Evolutionary conservation across 495 filamentous ascomycete species (phyloP).

Genomic region (Friedmanniomyces simplex): DNA sequence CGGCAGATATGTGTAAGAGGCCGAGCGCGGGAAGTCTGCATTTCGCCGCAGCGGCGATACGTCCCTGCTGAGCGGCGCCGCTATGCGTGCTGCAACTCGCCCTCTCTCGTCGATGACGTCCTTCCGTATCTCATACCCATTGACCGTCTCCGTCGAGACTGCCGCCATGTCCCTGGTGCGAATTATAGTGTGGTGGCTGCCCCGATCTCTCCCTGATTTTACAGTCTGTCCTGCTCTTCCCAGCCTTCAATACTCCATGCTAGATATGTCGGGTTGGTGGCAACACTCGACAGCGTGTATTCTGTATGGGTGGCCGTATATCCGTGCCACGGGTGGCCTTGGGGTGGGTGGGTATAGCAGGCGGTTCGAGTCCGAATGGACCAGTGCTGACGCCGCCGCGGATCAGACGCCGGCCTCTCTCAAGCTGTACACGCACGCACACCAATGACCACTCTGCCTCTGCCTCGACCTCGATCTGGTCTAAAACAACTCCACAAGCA

Average conservation of each 20-base stretch:
- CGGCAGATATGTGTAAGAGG: constrained; percentile 21
- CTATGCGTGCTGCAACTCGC: neutral
- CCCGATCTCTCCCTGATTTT: neutral
- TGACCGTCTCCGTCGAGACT: constrained; percentile 5
- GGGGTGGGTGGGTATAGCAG: neutral
- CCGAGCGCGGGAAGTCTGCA: constrained; percentile 20
- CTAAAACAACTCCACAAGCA: too few relatives aligned
- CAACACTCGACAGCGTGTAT: neutral
- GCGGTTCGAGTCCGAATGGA: neutral
- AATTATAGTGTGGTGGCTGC: neutral
- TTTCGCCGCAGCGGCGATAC: neutral
- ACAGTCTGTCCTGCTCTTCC: neutral
- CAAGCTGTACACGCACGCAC: neutral
- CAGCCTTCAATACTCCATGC: neutral
- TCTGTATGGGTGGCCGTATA: neutral
- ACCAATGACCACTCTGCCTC: too few relatives aligned
- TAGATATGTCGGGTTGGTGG: neutral
- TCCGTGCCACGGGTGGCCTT: neutral
- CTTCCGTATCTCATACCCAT: neutral
- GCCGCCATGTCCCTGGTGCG: neutral
- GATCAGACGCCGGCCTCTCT: neutral
- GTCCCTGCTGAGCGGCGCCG: neutral
- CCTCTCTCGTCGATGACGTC: neutral
- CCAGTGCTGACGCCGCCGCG: neutral
- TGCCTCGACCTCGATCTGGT: too few relatives aligned